Evolutionary conservation across 495 filamentous ascomycete species (phyloP).

Genomic region (Talaromyces ruber): DNA sequence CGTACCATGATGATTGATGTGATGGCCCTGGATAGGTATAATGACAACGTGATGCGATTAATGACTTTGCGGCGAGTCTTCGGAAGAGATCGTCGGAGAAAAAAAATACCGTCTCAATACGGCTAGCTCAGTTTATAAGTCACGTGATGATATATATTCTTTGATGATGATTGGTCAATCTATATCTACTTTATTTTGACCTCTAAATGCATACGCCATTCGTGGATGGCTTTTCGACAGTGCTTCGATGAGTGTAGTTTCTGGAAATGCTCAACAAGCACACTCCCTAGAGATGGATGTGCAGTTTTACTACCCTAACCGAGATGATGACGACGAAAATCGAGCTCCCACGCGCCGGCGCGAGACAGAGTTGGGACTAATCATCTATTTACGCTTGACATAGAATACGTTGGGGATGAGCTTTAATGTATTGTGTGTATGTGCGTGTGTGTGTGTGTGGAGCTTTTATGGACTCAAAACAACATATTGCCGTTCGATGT

Average conservation of each 20-base stretch:
- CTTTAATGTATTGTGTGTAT: no score
- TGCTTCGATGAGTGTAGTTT: background rate
- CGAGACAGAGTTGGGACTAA: background rate
- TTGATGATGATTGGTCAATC: background rate
- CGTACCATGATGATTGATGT: constrained; percentile 1
- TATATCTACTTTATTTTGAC: background rate
- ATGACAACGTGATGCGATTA: background rate
- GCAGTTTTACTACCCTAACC: background rate
- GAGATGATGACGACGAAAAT: background rate
- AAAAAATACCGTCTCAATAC: background rate
- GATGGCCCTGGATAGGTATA: background rate
- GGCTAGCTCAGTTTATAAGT: background rate
- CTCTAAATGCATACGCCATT: background rate
- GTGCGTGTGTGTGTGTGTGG: no score
- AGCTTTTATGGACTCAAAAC: no score
- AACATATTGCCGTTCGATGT: no score
- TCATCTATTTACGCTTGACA: no score
- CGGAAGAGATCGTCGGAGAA: constrained; percentile 1
- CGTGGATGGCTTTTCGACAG: background rate
- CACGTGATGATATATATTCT: background rate
- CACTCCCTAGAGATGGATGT: background rate
- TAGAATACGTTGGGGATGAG: no score
- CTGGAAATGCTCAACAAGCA: background rate
- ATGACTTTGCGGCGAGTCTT: background rate
- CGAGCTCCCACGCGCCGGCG: background rate